Evolutionary conservation across 2,329 filamentous ascomycete genomes (phyloP), one percentile per base, ranked within the genome.

Genomic region (Penicillium freii): DNA sequence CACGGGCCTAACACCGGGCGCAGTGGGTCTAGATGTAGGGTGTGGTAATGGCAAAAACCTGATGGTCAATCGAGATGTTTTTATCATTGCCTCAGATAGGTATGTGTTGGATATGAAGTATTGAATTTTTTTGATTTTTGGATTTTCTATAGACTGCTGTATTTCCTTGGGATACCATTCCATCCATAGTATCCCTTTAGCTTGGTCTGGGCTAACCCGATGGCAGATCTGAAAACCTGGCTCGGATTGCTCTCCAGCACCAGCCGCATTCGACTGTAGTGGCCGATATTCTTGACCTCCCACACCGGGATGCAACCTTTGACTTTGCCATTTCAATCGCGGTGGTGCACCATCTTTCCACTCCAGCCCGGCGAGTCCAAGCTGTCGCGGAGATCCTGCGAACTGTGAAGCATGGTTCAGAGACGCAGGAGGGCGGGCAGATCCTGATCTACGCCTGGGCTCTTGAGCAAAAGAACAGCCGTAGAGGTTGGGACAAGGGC

Each of bases 31-130:
- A 33, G 94, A 99, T 75, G 82, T 97, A 56, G 94, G 94, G 59
- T 97, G 94, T 76, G 94, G 94, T 58, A 99, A 99, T 77, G 94
- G 94, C 65, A 97, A 97, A 80, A 97, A 97, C 73, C 80, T 97
- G 59, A 80, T 83, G 59, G 89, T 96, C 56, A 95, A 95, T 75
- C 82, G 81, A 23, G 77, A 84, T 66, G 77, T 96, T 48, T 92
- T 90, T 77, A 88, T 97, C 53, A 73, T 97, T 58, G 93, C 87
- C 56, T 93, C 89, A 55, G 94, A 97, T 78, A 85, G 91, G 79
- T 95, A 85, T 67, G 80, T 68, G 36, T 51, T 50, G 45, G 17
- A 38, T 53, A 46, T 48, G n/a, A 49, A 11, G 15, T 21, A 13
- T 29, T 56, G 13, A 54, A 19, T 51, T 59, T 49, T 27, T 48